Evolutionary conservation across 129 eudicot genomes (phyloP), one percentile per base, ranked within the genome.

Genomic region (Gnaphalium uliginosum): DNA sequence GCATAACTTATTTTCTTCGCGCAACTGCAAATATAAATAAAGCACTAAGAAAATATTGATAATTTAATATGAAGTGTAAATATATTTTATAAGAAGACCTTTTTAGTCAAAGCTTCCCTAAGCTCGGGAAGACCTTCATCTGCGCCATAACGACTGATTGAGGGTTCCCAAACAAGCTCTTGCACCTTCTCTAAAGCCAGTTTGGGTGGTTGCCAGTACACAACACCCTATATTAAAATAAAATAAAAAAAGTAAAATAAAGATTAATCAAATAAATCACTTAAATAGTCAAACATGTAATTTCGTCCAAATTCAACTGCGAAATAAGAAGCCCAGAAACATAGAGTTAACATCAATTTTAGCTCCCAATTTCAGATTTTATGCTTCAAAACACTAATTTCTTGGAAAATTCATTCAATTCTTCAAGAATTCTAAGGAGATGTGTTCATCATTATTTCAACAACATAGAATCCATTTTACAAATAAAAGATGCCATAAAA

Each of bases 121-220:
- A 95, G 92, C 83, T 91, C 99, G 33, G 95, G 92, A 71, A 94
- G 87, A 80, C 99, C 99, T 81, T 95, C 99, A 80, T 91, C 95
- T 19, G 96, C 90, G 81, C 99, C 99, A 80, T 95, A 91, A 23
- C 95, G 87, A 85, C 99, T 91, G 35, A 89, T 46, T 71, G 89
- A 84, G 79, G 99, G 99, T 27, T 91, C 97, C 84, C 85, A 89
- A 14, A 95, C 88, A 70, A 84, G 87, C 46, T 95, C 78, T 72
- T 84, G 83, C 76, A 89, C 96, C 72, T 87, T 91, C 56, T 91
- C 92, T 69, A 95, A 81, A 23, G 99, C 97, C 48, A 72, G 77
- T 48, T 83, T 86, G 15, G 97, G 99, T 63, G 99, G 99, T 79
- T 86, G 92, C 99, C 99, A 95, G 59, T 91, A 84, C 76, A 95